Evolutionary conservation across 441 rosid species (phyloP), one percentile per base, ranked within the genome.

Genomic region (Mallotus repandus): DNA sequence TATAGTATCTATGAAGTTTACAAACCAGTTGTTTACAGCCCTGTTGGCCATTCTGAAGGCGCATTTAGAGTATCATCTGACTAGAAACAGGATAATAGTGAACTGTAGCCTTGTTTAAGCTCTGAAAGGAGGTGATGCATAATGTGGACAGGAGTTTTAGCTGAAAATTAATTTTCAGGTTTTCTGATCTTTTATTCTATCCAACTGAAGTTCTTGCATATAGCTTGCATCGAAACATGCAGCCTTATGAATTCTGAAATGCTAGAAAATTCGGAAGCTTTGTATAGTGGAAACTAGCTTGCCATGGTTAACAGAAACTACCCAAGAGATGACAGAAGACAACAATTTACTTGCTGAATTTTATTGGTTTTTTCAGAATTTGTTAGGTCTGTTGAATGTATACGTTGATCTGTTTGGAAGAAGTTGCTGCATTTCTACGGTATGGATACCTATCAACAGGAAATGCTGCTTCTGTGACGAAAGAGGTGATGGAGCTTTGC

Each of bases 371-470:
- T 43, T 70, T 25, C 86, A 92, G 99, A 79, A 83, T 75, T 83
- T 87, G 43, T 52, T 91, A 53, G 81, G 86, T n/a, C 70, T 87
- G 72, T 67, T 91, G 81, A 84, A 97, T 86, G 89, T 89, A 91
- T 68, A 91, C 90, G 35, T 74, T 95, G 68, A 77, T 79, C 60
- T 78, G 85, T 82, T 22, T 91, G 76, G 98, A 93, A 70, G 98
- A 95, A 83, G 99, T 91, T 71, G 81, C 84, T 22, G 74, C 99
- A 1, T 89, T 95, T 56, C 86, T 92, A 52, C 83, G 90, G 21
- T 91, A 95, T 15, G 94, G 89, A 1, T 89, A 88, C 65, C 80
- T 95, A 50, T 83, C 99, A 19, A 73, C 81, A 11, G 88, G 85
- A 14, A 86, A 85, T 53, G 88, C 87, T 21, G 87, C 82, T 70